Percentiles rank a stretch among this genome's conserved stretches.
phyloP scores from a whole-genome alignment of 257 asterid genomes.

The Rauvolfia tetraphylla region DNA sequence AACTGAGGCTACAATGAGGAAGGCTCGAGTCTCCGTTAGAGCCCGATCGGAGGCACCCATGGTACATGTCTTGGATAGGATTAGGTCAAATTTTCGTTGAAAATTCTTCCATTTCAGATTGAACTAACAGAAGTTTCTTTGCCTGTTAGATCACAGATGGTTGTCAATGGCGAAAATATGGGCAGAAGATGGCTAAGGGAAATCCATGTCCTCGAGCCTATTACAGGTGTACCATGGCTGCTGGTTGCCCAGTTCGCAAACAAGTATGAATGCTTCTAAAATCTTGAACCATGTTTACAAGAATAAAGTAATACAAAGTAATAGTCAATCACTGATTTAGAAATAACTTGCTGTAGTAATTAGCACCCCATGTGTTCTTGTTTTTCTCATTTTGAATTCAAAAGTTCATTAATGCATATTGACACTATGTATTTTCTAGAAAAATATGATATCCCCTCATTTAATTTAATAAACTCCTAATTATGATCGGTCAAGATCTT shows the following conservation, averaged over 20 bases:
- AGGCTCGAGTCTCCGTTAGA: conserved; percentile 94
- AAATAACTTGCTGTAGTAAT: neutral
- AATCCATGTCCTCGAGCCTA: conserved; percentile 98
- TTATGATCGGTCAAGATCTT: too few species aligned
- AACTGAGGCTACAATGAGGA: conserved; percentile 88
- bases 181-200: conserved; percentile 96
- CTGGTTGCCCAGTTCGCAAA: conserved; percentile 91
- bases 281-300: neutral
- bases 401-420: neutral
- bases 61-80: conserved; percentile 33
- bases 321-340: neutral
- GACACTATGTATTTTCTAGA: neutral
- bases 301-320: neutral
- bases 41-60: conserved; percentile 88
- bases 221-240: conserved; percentile 95
- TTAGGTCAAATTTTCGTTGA: neutral
- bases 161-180: conserved; percentile 97
- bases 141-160: conserved; percentile 72
- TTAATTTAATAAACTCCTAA: neutral
- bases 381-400: neutral
- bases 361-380: neutral
- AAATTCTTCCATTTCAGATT: neutral
- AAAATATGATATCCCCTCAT: neutral
- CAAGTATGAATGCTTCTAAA: conserved; percentile 48
- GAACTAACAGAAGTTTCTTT: neutral